Conservation (phyloP, 352 stramenopile genomes). For the Globisporangium cylindrosporum region DNA sequence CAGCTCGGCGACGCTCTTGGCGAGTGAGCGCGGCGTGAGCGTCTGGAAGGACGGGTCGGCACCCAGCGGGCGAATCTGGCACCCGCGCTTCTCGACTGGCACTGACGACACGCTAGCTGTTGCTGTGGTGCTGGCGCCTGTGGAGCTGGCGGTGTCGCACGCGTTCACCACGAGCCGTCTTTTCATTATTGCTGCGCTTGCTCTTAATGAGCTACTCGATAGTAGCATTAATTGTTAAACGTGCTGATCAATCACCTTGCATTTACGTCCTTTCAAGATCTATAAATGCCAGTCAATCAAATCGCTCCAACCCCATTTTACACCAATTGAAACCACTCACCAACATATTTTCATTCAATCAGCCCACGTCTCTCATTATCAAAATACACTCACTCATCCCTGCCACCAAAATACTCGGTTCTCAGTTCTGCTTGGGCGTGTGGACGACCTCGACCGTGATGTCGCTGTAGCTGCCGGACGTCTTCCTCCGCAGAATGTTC, state of each 20-base stretch:
- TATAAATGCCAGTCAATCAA: constrained; percentile 15
- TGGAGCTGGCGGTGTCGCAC: constrained; percentile 17
- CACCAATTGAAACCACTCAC: not conserved
- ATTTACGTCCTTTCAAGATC: constrained; percentile 5
- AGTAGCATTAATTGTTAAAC: not conserved
- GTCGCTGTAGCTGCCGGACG: constrained; percentile 80
- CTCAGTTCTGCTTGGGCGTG: constrained; percentile 46
- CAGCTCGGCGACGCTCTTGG: constrained; percentile 53
- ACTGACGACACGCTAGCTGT: not conserved
- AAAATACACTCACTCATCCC: not conserved
- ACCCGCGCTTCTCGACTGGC: constrained; percentile 9
- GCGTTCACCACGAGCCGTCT: constrained; percentile 14
- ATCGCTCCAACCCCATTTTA: not conserved
- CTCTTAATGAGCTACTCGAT: not conserved
- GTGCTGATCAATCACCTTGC: not conserved
- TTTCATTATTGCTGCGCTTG: constrained; percentile 11
- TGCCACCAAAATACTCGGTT: not conserved
- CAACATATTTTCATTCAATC: not conserved
- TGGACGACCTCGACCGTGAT: constrained; percentile 65
- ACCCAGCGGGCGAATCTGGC: constrained; percentile 50
- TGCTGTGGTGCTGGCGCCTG: not conserved
- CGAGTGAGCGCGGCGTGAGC: constrained; percentile 54
- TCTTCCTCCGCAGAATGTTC: constrained; percentile 63
- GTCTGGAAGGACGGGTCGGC: constrained; percentile 38
- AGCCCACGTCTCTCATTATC: not conserved